Evolutionary conservation across 768 basidiomycete genomes (phyloP).

Genomic region (Sporobolomyces roseus): DNA sequence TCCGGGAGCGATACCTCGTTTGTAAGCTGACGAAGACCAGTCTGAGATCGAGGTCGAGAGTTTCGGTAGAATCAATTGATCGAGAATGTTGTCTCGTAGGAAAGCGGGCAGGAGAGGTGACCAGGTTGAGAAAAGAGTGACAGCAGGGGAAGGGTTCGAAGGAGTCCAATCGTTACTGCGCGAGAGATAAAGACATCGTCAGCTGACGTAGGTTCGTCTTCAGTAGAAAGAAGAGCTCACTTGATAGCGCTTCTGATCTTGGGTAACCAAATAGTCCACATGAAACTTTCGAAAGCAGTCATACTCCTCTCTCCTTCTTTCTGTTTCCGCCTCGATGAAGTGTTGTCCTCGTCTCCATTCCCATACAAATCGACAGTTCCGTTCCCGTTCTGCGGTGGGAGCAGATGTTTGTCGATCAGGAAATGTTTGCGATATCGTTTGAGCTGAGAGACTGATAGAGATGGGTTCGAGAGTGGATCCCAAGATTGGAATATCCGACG

Average conservation of each 20-base stretch:
- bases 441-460: conserved; percentile 48
- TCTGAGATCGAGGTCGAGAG: conserved; percentile 74
- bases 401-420: conserved; percentile 39
- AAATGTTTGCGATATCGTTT: conserved; percentile 50
- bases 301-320: conserved; percentile 52
- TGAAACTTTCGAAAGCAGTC: conserved; percentile 89
- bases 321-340: conserved; percentile 1
- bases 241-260: conserved; percentile 89
- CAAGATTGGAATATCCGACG: conserved; percentile 70
- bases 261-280: conserved; percentile 95
- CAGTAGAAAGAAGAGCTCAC: conserved; percentile 47
- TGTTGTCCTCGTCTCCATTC: not conserved
- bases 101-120: conserved; percentile 79
- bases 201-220: not conserved
- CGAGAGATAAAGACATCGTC: not conserved
- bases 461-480: conserved; percentile 77
- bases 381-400: not conserved
- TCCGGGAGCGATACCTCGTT: conserved; percentile 52
- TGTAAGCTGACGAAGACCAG: conserved; percentile 61
- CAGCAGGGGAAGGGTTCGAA: conserved; percentile 64
- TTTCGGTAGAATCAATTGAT: conserved; percentile 92
- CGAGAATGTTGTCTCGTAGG: conserved; percentile 88
- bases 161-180: conserved; percentile 80
- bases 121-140: conserved; percentile 85
- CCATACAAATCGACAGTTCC: conserved; percentile 3